Base-by-base conservation (phyloP, 768 basidiomycete species). In the Lactarius pseudohatsudake region DNA sequence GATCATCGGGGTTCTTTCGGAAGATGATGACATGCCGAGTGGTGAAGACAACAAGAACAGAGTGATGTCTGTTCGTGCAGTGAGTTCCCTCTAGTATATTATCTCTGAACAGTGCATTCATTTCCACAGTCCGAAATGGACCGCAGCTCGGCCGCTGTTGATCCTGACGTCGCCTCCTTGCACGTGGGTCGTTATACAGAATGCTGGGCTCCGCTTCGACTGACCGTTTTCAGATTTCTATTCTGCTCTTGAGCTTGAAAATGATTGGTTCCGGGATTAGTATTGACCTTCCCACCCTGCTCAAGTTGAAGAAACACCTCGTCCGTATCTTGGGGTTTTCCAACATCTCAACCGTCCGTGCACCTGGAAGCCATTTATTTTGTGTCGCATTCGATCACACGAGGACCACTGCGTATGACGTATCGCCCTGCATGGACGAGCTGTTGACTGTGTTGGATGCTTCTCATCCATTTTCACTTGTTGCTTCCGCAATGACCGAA, bases 221-320 rank as follows among this genome's bases (percentile, higher is more conserved):
- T 43, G 50, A 61, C 36, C 20, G 1, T 13, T n/a, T 18, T 65
- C 65, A 91, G 89, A 79, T 80, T 58, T 84, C 86, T 1, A 72
- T 87, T 26, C 67, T 90, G 30, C 76, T 83, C 16, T 79, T 92
- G 18, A 81, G 84, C 65, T 76, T 92, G 58, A 82, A 85, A 60
- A 87, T 91, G 85, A 79, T 92, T 38, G 79, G 85, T 11, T 85
- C 87, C 65, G 89, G 89, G 8, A 79, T 88, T 55, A 61, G 76
- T 18, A 80, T 87, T 58, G 86, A 86, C 63, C 62, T 80, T 8
- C 76, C 79, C 57, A 80, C 81, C 20, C 76, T 89, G 9, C 77
- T 90, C 69, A 86, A 84, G 71, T 75, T 92, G 72, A 92, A 92
- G 73, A 69, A 73, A 20, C 75, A 78, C 61, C 68, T 81, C 9